Evolutionary conservation across 176 grass and related monocot species (phyloP).

Genomic region (Thalia dealbata): DNA sequence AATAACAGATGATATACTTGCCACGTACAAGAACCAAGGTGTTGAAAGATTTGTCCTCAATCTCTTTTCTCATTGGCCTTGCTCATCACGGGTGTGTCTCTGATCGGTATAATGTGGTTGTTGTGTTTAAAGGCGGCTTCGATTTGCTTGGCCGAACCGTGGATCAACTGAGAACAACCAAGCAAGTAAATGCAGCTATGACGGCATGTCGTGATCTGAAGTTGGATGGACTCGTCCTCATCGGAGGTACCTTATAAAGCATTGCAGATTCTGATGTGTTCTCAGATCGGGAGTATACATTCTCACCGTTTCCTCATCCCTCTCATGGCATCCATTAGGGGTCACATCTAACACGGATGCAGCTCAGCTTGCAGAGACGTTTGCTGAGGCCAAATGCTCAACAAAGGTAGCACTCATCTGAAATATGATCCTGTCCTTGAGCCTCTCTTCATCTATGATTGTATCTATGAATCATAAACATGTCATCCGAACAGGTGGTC

Average conservation of each 20-base stretch:
- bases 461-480: not conserved
- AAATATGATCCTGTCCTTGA: not conserved
- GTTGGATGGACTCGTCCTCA: slow-evolving; percentile 30
- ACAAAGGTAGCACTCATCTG: slow-evolving; percentile 46
- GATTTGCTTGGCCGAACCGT: slow-evolving; percentile 41
- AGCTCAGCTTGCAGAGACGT: slow-evolving; percentile 82
- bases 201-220: slow-evolving; percentile 19
- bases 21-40: slow-evolving; percentile 21
- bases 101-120: not conserved
- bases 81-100: not conserved
- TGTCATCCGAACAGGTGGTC: slow-evolving; percentile 32
- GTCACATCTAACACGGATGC: slow-evolving; percentile 87
- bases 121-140: slow-evolving; percentile 31
- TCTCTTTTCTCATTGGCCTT: not conserved
- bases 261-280: not conserved
- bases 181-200: slow-evolving; percentile 37
- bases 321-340: slow-evolving; percentile 24
- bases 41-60: not conserved
- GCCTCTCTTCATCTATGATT: no score
- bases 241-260: slow-evolving; percentile 29
- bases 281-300: not conserved
- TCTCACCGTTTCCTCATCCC: slow-evolving; percentile 4
- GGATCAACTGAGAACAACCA: slow-evolving; percentile 35
- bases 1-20: slow-evolving; percentile 11
- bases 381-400: slow-evolving; percentile 69